Percentiles rank a stretch among this genome's conserved stretches.
These are phyloP conservation scores for Xylaria curta DNA, from an alignment of 495 filamentous ascomycete genomes.

Conservation along the genomic window DNA sequence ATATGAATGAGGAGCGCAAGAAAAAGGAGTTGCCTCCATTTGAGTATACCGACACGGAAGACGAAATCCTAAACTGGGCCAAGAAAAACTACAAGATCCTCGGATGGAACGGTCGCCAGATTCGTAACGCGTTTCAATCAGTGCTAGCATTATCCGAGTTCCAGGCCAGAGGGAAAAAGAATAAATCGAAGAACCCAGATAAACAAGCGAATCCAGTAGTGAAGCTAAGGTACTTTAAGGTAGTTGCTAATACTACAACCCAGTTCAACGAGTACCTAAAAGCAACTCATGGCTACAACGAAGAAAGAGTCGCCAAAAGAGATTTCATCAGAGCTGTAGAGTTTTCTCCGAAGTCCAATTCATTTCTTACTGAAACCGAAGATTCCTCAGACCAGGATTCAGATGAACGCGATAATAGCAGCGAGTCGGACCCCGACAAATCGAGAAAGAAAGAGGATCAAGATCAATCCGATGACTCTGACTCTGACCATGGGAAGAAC, in stretches of 20 bases:
- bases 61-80: not conserved
- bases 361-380: not conserved
- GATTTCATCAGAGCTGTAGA: not conserved
- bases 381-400: not conserved
- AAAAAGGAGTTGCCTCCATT: not conserved
- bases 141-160: not conserved
- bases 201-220: not conserved
- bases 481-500: not conserved
- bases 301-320: not conserved
- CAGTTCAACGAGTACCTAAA: not conserved
- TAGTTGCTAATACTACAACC: not conserved
- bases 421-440: not conserved
- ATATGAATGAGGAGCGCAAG: not conserved
- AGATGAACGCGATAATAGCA: not conserved
- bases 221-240: not conserved
- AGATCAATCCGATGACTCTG: not conserved
- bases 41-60: not conserved
- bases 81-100: not conserved
- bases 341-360: not conserved
- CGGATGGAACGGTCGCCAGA: conserved; percentile 1
- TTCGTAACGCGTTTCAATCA: conserved; percentile 2
- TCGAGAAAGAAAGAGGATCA: not conserved
- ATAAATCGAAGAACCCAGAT: not conserved
- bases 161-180: not conserved
- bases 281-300: not conserved